These are phyloP conservation scores for Suzukiozyma palmioleophila DNA, from an alignment of 1,139 yeast genomes.

Conservation along the genomic window DNA sequence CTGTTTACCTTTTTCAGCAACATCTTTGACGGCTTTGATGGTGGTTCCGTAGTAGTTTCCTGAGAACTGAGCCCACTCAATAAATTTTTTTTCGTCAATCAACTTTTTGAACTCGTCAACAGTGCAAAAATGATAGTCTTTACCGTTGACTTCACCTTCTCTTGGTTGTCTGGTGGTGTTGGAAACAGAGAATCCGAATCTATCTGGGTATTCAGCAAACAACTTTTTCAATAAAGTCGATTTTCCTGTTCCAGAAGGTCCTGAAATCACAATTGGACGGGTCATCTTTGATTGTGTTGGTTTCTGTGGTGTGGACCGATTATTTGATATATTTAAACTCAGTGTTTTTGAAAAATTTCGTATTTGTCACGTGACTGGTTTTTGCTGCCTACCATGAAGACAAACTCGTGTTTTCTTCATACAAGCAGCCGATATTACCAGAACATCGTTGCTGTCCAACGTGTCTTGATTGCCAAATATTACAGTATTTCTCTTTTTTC, in stretches of 20 bases:
- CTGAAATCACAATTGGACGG: slow-evolving; percentile 90
- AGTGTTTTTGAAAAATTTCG: no score
- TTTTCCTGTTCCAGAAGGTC: slow-evolving; percentile 97
- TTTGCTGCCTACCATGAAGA: no score
- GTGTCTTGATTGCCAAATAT: no score
- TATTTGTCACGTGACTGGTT: no score
- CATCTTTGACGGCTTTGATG: slow-evolving; percentile 76
- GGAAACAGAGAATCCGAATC: slow-evolving; percentile 91
- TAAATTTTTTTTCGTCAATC: slow-evolving; percentile 70
- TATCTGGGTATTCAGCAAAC: slow-evolving; percentile 83
- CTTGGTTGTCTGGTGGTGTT: slow-evolving; percentile 93
- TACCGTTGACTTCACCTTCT: slow-evolving; percentile 84
- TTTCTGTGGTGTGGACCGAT: no score
- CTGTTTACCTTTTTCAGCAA: slow-evolving; percentile 56
- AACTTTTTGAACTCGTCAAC: slow-evolving; percentile 75
- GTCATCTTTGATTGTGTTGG: slow-evolving; percentile 13
- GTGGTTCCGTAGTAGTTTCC: slow-evolving; percentile 97
- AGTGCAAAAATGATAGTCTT: slow-evolving; percentile 80
- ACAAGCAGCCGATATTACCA: no score
- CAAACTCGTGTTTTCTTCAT: no score
- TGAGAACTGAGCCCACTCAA: slow-evolving; percentile 97
- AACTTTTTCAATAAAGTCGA: slow-evolving; percentile 87
- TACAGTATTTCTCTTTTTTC: no score
- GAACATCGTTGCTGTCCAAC: no score
- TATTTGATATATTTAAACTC: no score